Base-by-base conservation (phyloP, 768 basidiomycete genomes). In the Gymnopilus dilepis region DNA sequence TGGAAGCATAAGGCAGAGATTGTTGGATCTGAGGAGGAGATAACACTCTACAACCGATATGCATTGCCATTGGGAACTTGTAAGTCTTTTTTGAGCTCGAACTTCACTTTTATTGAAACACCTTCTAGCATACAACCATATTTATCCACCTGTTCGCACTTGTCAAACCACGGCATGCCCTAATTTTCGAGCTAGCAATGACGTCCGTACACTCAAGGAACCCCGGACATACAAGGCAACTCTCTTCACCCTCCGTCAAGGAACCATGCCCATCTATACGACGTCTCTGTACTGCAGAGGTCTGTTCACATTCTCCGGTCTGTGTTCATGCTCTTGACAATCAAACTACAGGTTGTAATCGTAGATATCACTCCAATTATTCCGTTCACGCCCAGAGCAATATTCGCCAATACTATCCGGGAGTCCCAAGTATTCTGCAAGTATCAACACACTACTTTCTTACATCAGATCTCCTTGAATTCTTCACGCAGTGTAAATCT, bases 241-340 rank as follows among this genome's bases (percentile, higher is more conserved):
- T 2, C 60, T 72, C 9, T 69, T 61, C 45, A 73, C 68, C 0
- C 48, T 72, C n/a, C 22, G 62, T 19, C 30, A 65, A 37, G 69
- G 73, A 21, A 56, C 67, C 1, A 50, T 73, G 15, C 71, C 70
- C 6, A 61, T 69, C 4, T 70, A 70, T 54, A 65, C 67, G 0
- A 67, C 66, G 3, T 70, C 67, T 15, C 60, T 70, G 1, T 73
- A 74, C 60, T 74, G 73, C 54, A 61, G 61, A 34, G 56, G 59
- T 54, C 34, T 12, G 65, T 66, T 47, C 22, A 24, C 47, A 42
- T 41, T 54, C n/a, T n/a, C n/a, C n/a, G n/a, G n/a, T 30, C 30
- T 33, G 52, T 40, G 41, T 59, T 19, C n/a, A n/a, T n/a, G n/a
- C n/a, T n/a, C n/a, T n/a, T n/a, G n/a, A n/a, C n/a, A n/a, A n/a